A percentile compares a stretch with the other conserved stretches of the same genome.
These are phyloP conservation scores for Cladosporium colombiae DNA, from an alignment of 2,329 filamentous ascomycete species.

Conservation along the genomic window DNA sequence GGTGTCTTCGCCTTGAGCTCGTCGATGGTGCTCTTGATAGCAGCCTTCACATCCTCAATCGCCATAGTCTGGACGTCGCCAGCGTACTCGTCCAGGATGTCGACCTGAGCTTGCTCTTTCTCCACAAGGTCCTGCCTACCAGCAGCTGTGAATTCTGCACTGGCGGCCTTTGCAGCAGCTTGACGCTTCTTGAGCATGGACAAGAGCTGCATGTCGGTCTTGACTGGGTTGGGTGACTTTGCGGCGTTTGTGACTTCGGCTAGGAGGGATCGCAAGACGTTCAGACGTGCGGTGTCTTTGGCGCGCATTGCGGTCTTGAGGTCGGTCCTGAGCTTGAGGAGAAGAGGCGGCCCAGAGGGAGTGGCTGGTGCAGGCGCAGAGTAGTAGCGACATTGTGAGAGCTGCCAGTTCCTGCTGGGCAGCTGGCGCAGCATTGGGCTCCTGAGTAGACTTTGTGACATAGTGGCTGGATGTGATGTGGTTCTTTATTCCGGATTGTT, in stretches of 20 bases:
- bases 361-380: constrained; percentile 26
- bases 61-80: constrained; percentile 59
- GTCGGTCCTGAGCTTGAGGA: constrained; percentile 48
- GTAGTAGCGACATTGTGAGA: constrained; percentile 13
- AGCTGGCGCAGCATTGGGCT: constrained; percentile 9
- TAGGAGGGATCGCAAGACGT: constrained; percentile 68
- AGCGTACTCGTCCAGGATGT: constrained; percentile 66
- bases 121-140: constrained; percentile 68
- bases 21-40: constrained; percentile 56
- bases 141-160: constrained; percentile 63
- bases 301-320: constrained; percentile 51
- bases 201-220: constrained; percentile 69
- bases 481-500: background rate
- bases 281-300: constrained; percentile 60
- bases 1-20: constrained; percentile 51
- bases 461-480: background rate
- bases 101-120: constrained; percentile 68
- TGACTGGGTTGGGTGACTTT: constrained; percentile 70
- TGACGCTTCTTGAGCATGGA: constrained; percentile 66
- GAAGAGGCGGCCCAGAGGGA: constrained; percentile 39
- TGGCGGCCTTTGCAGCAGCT: constrained; percentile 59
- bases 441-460: constrained; percentile 17
- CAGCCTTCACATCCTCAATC: constrained; percentile 58
- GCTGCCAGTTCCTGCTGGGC: background rate
- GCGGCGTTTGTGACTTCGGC: constrained; percentile 72